Conservation (phyloP, 495 filamentous ascomycete species). For the Penicillium bialowiezense region DNA sequence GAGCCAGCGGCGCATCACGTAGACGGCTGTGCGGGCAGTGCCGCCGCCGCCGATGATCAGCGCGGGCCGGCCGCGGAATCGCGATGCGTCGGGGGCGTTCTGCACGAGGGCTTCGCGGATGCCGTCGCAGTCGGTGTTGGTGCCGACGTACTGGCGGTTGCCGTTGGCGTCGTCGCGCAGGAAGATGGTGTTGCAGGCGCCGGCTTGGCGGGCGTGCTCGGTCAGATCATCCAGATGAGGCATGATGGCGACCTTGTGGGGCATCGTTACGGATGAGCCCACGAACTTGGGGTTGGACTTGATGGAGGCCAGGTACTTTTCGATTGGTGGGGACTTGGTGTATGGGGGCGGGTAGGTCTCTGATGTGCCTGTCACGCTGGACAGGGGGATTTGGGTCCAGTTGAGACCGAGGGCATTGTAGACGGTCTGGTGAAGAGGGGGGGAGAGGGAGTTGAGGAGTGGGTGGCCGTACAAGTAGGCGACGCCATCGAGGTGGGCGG, state of each 20-base stretch:
- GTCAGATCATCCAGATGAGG: slow-evolving; percentile 65
- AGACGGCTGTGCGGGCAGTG: slow-evolving; percentile 67
- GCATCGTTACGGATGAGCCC: slow-evolving; percentile 73
- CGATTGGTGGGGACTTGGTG: slow-evolving; percentile 42
- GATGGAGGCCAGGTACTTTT: slow-evolving; percentile 49
- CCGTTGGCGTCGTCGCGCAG: slow-evolving; percentile 43
- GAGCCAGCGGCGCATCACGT: slow-evolving; percentile 64
- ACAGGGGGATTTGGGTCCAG: slow-evolving; percentile 57
- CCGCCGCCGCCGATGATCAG: slow-evolving; percentile 67
- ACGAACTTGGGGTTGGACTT: slow-evolving; percentile 49
- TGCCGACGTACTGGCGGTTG: slow-evolving; percentile 54
- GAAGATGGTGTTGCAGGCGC: slow-evolving; percentile 75
- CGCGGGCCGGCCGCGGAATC: slow-evolving; percentile 54
- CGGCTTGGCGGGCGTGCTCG: slow-evolving; percentile 62
- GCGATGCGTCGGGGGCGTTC: slow-evolving; percentile 42
- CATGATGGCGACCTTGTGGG: slow-evolving; percentile 69
- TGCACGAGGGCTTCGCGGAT: slow-evolving; percentile 65
- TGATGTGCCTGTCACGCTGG: slow-evolving; percentile 35
- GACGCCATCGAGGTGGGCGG: slow-evolving; percentile 35
- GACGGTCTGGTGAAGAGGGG: slow-evolving; percentile 64
- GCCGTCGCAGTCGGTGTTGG: slow-evolving; percentile 75
- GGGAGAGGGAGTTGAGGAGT: slow-evolving; percentile 66
- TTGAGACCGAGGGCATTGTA: slow-evolving; percentile 56
- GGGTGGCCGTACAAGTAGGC: slow-evolving; percentile 53
- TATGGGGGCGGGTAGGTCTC: slow-evolving; percentile 36